Conservation (phyloP, 1,284 basidiomycete genomes). For the Boletellus deceptivus region DNA sequence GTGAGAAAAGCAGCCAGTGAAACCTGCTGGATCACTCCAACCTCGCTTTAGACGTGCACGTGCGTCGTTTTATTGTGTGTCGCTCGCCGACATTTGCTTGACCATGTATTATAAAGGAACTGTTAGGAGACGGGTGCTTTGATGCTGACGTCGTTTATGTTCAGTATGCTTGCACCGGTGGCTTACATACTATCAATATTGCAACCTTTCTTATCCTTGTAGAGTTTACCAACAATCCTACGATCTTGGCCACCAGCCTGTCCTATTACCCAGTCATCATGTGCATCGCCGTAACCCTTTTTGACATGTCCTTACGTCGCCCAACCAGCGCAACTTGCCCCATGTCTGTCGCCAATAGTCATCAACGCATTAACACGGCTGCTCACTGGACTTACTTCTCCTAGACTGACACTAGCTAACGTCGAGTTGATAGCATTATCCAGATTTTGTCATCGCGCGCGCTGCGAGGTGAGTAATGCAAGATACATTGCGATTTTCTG, state of each 20-base stretch:
- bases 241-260: not conserved
- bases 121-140: not conserved
- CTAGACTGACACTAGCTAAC: not conserved
- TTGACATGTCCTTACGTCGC: not conserved
- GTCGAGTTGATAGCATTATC: not conserved
- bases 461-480: too few relatives aligned
- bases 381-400: not conserved
- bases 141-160: not conserved
- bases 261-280: not conserved
- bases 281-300: not conserved
- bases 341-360: conserved; percentile 7
- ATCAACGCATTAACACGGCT: not conserved
- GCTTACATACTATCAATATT: not conserved
- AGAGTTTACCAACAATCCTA: not conserved
- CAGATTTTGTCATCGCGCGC: too few relatives aligned
- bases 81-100: not conserved
- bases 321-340: conserved; percentile 3
- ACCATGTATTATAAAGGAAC: not conserved
- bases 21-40: conserved; percentile 44
- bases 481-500: too few relatives aligned
- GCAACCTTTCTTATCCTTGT: not conserved
- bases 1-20: conserved; percentile 89
- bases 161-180: not conserved
- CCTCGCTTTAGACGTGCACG: conserved; percentile 24
- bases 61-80: conserved; percentile 8